These are phyloP conservation scores for Mortierella sp. DNA, from an alignment of 371 early-diverging fungal genomes.

Conservation along the genomic window DNA sequence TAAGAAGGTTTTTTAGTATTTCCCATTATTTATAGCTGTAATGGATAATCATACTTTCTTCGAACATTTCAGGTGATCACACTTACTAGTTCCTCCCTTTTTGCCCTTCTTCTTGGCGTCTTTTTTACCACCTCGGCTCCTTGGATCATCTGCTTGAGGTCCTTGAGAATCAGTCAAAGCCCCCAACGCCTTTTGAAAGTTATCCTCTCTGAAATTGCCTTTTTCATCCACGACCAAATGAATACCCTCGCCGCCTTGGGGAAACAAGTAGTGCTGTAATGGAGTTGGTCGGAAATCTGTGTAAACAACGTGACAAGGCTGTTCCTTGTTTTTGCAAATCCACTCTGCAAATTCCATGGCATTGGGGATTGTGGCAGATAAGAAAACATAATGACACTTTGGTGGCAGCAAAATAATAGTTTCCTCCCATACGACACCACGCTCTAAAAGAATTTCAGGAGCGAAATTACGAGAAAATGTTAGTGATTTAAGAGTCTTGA, in stretches of 20 bases:
- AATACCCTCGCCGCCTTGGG: slow-evolving; percentile 94
- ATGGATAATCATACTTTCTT: neutral
- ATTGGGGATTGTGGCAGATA: slow-evolving; percentile 99
- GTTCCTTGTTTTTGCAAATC: slow-evolving; percentile 97
- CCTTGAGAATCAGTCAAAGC: slow-evolving; percentile 76
- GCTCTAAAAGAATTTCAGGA: slow-evolving; percentile 65
- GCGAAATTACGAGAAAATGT: neutral
- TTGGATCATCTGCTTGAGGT: slow-evolving; percentile 61
- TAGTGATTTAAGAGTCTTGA: neutral
- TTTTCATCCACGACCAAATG: slow-evolving; percentile 97
- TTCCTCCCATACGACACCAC: slow-evolving; percentile 99
- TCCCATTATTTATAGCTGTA: no score
- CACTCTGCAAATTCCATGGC: slow-evolving; percentile 99
- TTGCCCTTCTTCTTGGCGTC: slow-evolving; percentile 64
- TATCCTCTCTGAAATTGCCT: slow-evolving; percentile 93
- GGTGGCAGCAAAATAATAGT: slow-evolving; percentile 98
- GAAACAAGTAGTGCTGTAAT: slow-evolving; percentile 97
- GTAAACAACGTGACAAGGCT: slow-evolving; percentile 99
- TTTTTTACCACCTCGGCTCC: slow-evolving; percentile 67
- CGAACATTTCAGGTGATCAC: neutral
- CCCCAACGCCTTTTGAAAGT: slow-evolving; percentile 92
- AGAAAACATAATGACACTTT: slow-evolving; percentile 95
- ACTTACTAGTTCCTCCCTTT: slow-evolving; percentile 46
- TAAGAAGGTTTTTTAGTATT: neutral
- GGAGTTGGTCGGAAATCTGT: slow-evolving; percentile 99